Conservation (phyloP, 1,284 basidiomycete species). For the Sanghuangporus sanghuang region DNA sequence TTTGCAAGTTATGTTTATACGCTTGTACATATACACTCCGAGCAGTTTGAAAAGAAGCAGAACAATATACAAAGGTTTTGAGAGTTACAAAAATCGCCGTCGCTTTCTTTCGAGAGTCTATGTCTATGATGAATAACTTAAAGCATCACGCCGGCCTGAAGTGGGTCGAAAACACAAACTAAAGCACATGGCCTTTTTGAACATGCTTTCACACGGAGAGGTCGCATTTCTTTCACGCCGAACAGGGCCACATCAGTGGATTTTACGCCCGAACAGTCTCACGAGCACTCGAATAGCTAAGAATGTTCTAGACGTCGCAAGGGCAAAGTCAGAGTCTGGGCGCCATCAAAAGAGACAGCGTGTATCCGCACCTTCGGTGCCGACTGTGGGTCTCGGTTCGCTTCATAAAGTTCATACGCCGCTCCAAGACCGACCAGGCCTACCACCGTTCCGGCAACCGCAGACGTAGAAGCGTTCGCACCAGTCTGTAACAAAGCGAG, state of each 20-base stretch:
- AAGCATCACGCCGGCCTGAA: not conserved
- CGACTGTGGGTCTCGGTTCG: not conserved
- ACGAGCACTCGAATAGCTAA: not conserved
- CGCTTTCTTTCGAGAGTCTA: not conserved
- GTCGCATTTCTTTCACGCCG: not conserved
- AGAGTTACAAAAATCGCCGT: not conserved
- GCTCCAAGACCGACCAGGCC: not conserved
- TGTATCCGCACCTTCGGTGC: not conserved
- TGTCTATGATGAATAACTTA: not conserved
- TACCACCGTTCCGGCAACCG: not conserved
- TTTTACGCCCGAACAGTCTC: not conserved
- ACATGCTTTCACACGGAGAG: too few species aligned
- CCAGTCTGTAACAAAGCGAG: not conserved
- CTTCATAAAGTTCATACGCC: constrained; percentile 2
- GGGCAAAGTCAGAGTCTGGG: not conserved
- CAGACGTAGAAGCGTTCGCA: not conserved
- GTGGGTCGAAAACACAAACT: not conserved
- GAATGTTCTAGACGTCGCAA: not conserved
- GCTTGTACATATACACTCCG: not conserved
- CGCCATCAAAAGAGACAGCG: not conserved
- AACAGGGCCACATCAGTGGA: not conserved
- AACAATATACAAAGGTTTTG: not conserved
- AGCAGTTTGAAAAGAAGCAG: not conserved
- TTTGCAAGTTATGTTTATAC: not conserved
- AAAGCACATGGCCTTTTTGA: too few species aligned